Percentiles rank a stretch among this genome's conserved stretches.
Evolutionary conservation across 129 eudicot species (phyloP).

Genomic region (Chrysanthemum seticuspe): DNA sequence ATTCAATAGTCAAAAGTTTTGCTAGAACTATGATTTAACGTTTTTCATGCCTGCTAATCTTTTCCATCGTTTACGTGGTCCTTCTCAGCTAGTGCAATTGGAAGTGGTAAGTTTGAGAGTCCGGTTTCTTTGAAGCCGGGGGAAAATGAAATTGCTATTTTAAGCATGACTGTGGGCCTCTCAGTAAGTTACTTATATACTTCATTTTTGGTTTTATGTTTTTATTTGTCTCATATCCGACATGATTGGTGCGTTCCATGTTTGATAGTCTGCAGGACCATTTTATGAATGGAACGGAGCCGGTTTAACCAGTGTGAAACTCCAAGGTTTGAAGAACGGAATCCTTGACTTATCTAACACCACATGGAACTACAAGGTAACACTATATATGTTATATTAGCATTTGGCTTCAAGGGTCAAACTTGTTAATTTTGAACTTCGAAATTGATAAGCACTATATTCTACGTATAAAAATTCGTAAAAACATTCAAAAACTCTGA

Average conservation of each 20-base stretch:
- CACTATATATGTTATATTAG: too few relatives aligned
- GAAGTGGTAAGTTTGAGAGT: conserved; percentile 63
- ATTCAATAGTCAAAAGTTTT: conserved; percentile 21
- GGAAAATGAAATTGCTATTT: conserved; percentile 76
- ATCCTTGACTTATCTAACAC: conserved; percentile 54
- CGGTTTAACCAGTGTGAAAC: conserved; percentile 69
- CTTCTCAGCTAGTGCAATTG: conserved; percentile 71
- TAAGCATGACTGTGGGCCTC: conserved; percentile 91
- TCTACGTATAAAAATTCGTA: background rate
- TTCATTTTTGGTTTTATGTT: background rate
- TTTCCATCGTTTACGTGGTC: conserved; percentile 20
- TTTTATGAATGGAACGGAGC: conserved; percentile 93
- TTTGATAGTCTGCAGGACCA: conserved; percentile 76
- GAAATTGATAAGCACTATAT: background rate
- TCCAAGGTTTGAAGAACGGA: conserved; percentile 59
- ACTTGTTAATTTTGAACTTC: background rate
- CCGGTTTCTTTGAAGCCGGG: conserved; percentile 71
- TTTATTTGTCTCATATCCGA: background rate
- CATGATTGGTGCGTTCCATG: conserved; percentile 9
- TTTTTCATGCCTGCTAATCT: conserved; percentile 1
- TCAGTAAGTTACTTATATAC: conserved; percentile 46
- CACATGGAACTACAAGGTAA: conserved; percentile 85
- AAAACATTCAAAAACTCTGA: background rate
- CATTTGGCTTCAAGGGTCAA: too few relatives aligned
- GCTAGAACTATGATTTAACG: conserved; percentile 15